Base-by-base conservation (phyloP, 139 green algal species). In the Coelastrella sp. region DNA sequence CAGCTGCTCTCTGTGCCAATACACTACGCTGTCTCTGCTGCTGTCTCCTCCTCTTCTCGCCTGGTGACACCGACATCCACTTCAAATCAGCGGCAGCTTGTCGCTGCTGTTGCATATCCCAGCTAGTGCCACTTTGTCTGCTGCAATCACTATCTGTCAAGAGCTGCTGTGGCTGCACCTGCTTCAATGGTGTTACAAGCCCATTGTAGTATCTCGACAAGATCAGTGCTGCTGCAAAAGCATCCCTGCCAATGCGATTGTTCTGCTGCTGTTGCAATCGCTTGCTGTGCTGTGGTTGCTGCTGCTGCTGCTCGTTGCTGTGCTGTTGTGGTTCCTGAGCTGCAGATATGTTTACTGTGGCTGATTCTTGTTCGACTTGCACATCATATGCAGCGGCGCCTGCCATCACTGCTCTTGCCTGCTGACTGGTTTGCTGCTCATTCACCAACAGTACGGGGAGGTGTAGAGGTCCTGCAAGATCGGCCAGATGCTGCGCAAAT, bases 221-320 rank as follows among this genome's bases (percentile, higher is more conserved):
- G 8, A 82, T 82, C 35, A 82, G 75, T 34, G 75, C 75, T 30
- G 75, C 75, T 40, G 75, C 75, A 72, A 59, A 82, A 17, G 75
- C 75, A 37, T 82, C 75, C 5, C 75, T 6, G 6, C 75, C 75
- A 17, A 71, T 38, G 1, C 17, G 32, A 45, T 45, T 17, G 13
- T 35, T 30, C 72, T 66, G 72, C 48, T 80, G 48, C 21, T 57
- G 35, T n/a, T 35, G 35, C 23, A 53, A n/a, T 34, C 41, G 75
- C 75, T 53, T 53, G 6, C n/a, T 25, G 30, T 81, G 74, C 74
- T 51, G 75, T 45, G 25, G 34, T 11, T 8, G 50, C 50, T 68
- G 73, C 50, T 69, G 75, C 75, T 71, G 53, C 75, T 81, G 73
- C 41, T n/a, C 25, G 35, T 40, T 77, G 68, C 23, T 53, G 35